Evolutionary conservation across 164 flowering plant genomes (phyloP), one percentile per base, ranked within the genome.

Genomic region (Protea cynaroides): DNA sequence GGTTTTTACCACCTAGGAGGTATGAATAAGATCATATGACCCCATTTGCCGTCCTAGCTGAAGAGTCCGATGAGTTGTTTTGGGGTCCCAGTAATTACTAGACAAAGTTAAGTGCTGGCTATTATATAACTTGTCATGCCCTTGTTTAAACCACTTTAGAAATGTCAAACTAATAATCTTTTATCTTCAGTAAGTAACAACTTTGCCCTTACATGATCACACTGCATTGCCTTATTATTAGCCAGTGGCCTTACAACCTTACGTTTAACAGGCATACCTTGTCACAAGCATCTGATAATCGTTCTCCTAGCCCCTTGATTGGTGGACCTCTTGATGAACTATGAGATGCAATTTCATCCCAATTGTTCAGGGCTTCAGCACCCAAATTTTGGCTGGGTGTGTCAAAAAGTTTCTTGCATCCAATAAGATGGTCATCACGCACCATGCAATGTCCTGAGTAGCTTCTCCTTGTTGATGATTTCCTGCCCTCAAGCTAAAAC

Each of bases 391-490:
- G 62, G 66, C 55, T 25, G 7, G 75, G 69, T 29, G 81, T 66
- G 22, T 65, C 74, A 54, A 72, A 75, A 37, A 75, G 77, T 60
- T 25, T 71, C 65, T 65, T 70, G 73, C 74, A 37, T 25, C 76
- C 80, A 34, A 69, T 71, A 36, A 67, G 36, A 71, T 64, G 71
- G 66, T 75, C 78, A 54, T 58, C 74, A 3, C 72, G 71, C 58
- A 84, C 67, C 55, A 70, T 66, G 74, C 74, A 81, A 15, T 59
- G 77, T 36, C 79, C 65, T 6, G 83, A 79, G 74, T 68, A 74
- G 49, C 75, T 81, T 76, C 76, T 80, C 70, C 76, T 76, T 12
- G 34, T 58, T 10, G 82, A 74, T 66, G 86, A 66, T 67, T 75
- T 75, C 65, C 69, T 71, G 38, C 64, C 71, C 59, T 79, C 73